These are phyloP conservation scores for Clavulina sp. DNA, from an alignment of 768 basidiomycete genomes.

Conservation along the genomic window DNA sequence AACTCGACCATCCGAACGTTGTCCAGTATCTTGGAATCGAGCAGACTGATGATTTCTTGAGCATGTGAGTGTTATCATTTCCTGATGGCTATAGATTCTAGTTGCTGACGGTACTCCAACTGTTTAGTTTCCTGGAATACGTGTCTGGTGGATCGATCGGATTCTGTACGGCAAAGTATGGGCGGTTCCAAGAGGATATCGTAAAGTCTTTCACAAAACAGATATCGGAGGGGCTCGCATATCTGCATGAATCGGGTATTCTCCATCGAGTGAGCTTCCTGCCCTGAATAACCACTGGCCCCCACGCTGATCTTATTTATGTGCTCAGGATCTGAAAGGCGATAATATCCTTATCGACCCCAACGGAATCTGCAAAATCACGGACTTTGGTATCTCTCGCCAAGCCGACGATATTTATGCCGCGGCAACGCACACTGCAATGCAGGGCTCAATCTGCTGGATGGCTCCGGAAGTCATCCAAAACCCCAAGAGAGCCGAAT, in stretches of 20 bases:
- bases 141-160: constrained; percentile 95
- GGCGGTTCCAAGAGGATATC: constrained; percentile 81
- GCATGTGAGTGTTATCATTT: constrained; percentile 49
- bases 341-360: constrained; percentile 96
- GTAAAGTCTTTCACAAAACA: constrained; percentile 86
- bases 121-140: constrained; percentile 83
- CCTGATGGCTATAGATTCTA: constrained; percentile 6
- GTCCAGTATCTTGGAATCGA: constrained; percentile 95
- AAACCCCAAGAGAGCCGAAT: constrained; percentile 63
- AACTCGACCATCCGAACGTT: constrained; percentile 91
- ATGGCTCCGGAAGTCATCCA: constrained; percentile 96
- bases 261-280: constrained; percentile 57
- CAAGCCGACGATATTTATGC: constrained; percentile 72
- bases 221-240: constrained; percentile 80
- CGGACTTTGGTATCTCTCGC: constrained; percentile 98
- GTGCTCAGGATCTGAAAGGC: constrained; percentile 73
- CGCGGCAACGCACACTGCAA: constrained; percentile 66
- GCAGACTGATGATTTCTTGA: constrained; percentile 70
- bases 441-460: constrained; percentile 99
- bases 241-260: constrained; percentile 82
- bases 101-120: constrained; percentile 9
- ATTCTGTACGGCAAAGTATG: constrained; percentile 75
- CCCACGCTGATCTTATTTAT: neutral
- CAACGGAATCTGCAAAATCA: constrained; percentile 87
- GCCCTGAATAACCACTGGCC: neutral